Percentiles rank a stretch among this genome's conserved stretches.
Evolutionary conservation across 2,329 filamentous ascomycete genomes (phyloP).

Genomic region (Lachnellula hyalina): DNA sequence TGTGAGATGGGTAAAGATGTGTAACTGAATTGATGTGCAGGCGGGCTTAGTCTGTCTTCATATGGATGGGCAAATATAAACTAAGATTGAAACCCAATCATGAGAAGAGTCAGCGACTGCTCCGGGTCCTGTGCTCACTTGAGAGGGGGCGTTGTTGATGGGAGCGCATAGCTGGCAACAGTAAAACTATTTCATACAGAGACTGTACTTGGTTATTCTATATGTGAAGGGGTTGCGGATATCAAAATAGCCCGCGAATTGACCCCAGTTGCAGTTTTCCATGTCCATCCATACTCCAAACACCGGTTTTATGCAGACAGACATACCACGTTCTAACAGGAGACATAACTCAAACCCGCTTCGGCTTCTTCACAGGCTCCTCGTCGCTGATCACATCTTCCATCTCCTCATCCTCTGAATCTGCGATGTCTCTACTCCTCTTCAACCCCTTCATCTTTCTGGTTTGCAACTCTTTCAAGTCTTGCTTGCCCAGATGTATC

Average conservation of each 20-base stretch:
- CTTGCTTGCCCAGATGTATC: constrained; percentile 86
- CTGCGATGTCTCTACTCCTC: constrained; percentile 62
- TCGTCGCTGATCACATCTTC: constrained; percentile 40
- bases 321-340: not conserved
- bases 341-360: constrained; percentile 16
- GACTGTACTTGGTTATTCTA: not conserved
- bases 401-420: constrained; percentile 46
- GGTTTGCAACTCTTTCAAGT: constrained; percentile 81
- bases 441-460: constrained; percentile 99
- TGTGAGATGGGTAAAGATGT: too few relatives aligned
- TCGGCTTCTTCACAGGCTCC: constrained; percentile 27
- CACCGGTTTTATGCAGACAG: constrained; percentile 20
- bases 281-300: constrained; percentile 17
- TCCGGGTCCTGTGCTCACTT: too few relatives aligned
- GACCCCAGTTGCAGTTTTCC: constrained; percentile 1
- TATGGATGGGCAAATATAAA: too few relatives aligned
- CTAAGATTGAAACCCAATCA: too few relatives aligned
- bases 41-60: too few relatives aligned
- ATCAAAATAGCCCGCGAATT: not conserved
- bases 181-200: not conserved
- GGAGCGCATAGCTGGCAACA: too few relatives aligned
- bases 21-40: too few relatives aligned
- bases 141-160: too few relatives aligned
- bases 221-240: not conserved
- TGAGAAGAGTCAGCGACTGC: too few relatives aligned